These are phyloP conservation scores for Rhynchosporium secalis DNA, from an alignment of 2,329 filamentous ascomycete species.

Conservation along the genomic window DNA sequence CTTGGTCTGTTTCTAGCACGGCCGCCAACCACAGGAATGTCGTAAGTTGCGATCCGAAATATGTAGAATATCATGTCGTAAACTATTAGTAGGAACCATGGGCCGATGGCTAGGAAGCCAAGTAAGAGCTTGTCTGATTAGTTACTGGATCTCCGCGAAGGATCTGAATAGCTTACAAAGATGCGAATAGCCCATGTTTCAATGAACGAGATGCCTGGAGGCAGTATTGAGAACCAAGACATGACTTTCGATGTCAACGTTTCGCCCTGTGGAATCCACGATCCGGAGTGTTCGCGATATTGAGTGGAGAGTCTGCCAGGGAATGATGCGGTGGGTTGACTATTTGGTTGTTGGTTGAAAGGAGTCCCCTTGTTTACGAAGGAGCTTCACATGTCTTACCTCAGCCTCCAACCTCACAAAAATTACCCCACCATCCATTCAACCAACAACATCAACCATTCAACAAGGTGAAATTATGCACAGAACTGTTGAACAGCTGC, in stretches of 20 bases:
- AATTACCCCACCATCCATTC: constrained; percentile 2
- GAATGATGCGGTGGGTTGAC: not conserved
- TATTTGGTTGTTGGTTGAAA: constrained; percentile 3
- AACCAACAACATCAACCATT: not conserved
- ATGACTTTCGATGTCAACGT: constrained; percentile 42
- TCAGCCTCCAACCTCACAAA: not conserved
- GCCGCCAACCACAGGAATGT: constrained; percentile 60
- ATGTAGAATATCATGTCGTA: constrained; percentile 66
- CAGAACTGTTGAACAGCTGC: not conserved
- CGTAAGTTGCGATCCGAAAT: constrained; percentile 57
- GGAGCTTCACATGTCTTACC: not conserved
- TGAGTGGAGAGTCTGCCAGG: constrained; percentile 9
- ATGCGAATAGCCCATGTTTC: constrained; percentile 63
- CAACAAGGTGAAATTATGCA: not conserved
- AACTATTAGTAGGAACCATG: constrained; percentile 60
- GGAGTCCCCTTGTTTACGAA: not conserved
- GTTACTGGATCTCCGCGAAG: constrained; percentile 4
- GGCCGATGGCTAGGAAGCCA: constrained; percentile 59
- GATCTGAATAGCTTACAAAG: constrained; percentile 52
- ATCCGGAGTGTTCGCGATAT: constrained; percentile 9
- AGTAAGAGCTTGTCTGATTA: constrained; percentile 51
- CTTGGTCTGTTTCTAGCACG: constrained; percentile 58
- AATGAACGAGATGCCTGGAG: constrained; percentile 54
- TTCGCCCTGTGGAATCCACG: not conserved
- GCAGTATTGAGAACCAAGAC: constrained; percentile 66